Evolutionary conservation across 1,139 yeast genomes (phyloP).

Genomic region (Pichia sp.): DNA sequence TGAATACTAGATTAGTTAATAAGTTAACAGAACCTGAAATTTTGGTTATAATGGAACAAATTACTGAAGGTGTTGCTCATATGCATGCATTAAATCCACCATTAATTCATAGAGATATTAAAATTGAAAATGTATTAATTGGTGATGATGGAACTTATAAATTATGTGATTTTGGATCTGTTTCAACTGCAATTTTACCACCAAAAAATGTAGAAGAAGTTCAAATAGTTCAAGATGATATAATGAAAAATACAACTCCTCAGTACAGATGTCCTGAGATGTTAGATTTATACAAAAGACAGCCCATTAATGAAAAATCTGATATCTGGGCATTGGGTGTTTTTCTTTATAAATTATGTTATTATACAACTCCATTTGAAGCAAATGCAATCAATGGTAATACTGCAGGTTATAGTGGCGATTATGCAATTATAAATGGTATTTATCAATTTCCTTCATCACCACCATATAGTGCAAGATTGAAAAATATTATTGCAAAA

Average conservation of each 20-base stretch:
- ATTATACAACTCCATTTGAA: slow-evolving; percentile 93
- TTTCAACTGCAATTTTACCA: slow-evolving; percentile 60
- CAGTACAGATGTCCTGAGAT: slow-evolving; percentile 96
- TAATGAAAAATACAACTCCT: slow-evolving; percentile 91
- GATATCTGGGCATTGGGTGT: slow-evolving; percentile 97
- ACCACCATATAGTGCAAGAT: slow-evolving; percentile 53
- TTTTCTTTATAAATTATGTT: slow-evolving; percentile 82
- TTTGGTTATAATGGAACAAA: slow-evolving; percentile 72
- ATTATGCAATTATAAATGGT: slow-evolving; percentile 64
- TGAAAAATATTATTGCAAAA: slow-evolving; percentile 67
- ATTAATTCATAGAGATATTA: slow-evolving; percentile 85
- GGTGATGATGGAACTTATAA: slow-evolving; percentile 68
- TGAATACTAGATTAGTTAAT: slow-evolving; percentile 83
- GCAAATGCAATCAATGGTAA: slow-evolving; percentile 33
- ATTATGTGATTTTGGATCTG: slow-evolving; percentile 92
- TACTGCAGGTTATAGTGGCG: slow-evolving; percentile 42
- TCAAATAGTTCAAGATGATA: slow-evolving; percentile 68
- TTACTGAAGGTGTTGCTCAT: slow-evolving; percentile 75
- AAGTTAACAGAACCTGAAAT: slow-evolving; percentile 80
- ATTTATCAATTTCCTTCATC: slow-evolving; percentile 51
- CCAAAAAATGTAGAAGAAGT: slow-evolving; percentile 64
- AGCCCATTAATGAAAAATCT: slow-evolving; percentile 88
- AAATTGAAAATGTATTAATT: slow-evolving; percentile 88
- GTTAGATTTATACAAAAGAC: slow-evolving; percentile 79
- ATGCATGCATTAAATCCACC: slow-evolving; percentile 65